Percentiles rank a stretch among this genome's conserved stretches.
Conservation (phyloP, 1,284 basidiomycete species). For the Moniliophthora roreri region DNA sequence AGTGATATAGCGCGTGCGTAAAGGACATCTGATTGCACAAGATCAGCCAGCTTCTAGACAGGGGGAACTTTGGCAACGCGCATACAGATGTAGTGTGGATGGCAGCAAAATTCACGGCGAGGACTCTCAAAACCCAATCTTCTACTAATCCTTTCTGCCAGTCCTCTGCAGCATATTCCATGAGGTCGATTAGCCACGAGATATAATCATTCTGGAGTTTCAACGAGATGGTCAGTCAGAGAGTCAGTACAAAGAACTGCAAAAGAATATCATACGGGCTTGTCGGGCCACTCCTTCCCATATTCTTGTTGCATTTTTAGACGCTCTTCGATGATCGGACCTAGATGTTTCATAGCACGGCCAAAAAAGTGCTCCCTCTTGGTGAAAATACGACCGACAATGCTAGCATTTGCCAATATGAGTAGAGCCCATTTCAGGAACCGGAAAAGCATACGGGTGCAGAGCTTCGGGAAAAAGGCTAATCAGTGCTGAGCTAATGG, state of each 20-base stretch:
- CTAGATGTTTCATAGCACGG: slow-evolving; percentile 6
- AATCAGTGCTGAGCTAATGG: slow-evolving; percentile 22
- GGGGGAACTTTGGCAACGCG: background rate
- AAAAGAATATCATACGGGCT: slow-evolving; percentile 10
- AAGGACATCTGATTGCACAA: slow-evolving; percentile 8
- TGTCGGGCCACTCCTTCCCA: slow-evolving; percentile 16
- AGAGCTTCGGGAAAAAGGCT: slow-evolving; percentile 27
- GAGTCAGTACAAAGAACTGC: background rate
- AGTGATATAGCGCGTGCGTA: slow-evolving; percentile 32
- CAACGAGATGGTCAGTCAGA: background rate
- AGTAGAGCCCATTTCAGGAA: background rate
- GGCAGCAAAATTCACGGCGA: slow-evolving; percentile 6
- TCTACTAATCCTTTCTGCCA: background rate
- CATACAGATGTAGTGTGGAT: slow-evolving; percentile 10
- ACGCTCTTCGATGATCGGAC: slow-evolving; percentile 15
- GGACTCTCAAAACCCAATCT: background rate
- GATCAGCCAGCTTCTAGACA: too few relatives aligned
- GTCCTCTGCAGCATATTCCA: background rate
- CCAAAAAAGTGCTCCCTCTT: slow-evolving; percentile 1
- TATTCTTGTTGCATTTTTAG: slow-evolving; percentile 15
- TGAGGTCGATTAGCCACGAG: background rate
- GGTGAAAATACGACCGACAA: slow-evolving; percentile 15
- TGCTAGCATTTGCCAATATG: background rate
- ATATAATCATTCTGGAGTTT: slow-evolving; percentile 1
- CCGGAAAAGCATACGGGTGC: slow-evolving; percentile 26